Evolutionary conservation across 768 basidiomycete genomes (phyloP), one percentile per base, ranked within the genome.

Genomic region (Mycena floridula): DNA sequence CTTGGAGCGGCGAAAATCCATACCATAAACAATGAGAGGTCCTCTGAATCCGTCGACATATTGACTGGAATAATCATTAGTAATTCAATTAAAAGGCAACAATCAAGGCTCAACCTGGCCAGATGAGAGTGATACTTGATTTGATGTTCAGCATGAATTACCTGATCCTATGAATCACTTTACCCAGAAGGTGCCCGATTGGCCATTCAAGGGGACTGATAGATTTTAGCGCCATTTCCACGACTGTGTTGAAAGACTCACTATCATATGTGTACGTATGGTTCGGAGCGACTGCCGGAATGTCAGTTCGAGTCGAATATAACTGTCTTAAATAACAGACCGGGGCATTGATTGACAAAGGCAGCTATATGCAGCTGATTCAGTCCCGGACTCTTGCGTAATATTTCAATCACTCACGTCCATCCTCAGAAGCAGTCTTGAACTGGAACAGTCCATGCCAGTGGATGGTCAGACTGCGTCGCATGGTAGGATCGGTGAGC

Each of bases 371-470:
- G 20, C 2, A 8, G 15, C 15, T n/a, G n/a, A n/a, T n/a, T n/a
- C n/a, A n/a, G n/a, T n/a, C n/a, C n/a, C n/a, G n/a, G n/a, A n/a
- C n/a, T n/a, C n/a, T n/a, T n/a, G n/a, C n/a, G n/a, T n/a, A n/a
- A n/a, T n/a, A n/a, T n/a, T n/a, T n/a, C n/a, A n/a, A 32, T 9
- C 23, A 32, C 47, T 48, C 30, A 24, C 63, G 59, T 6, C 76
- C 76, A 39, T 78, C 76, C 39, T 69, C 72, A 25, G 67, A 60
- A 4, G 68, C 69, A 5, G 70, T 68, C 26, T 64, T 57, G 38
- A 64, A 55, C 58, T 76, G 76, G 53, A 69, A 70, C 59, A 65
- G 46, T 23, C 61, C 63, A 43, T 65, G 61, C 63, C 61, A 64
- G 42, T 62, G 63, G 37, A 64, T 64, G 5, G 60, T 50, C 27